Base-by-base conservation (phyloP, 2,329 filamentous ascomycete species). In the Exophiala xenobiotica region DNA sequence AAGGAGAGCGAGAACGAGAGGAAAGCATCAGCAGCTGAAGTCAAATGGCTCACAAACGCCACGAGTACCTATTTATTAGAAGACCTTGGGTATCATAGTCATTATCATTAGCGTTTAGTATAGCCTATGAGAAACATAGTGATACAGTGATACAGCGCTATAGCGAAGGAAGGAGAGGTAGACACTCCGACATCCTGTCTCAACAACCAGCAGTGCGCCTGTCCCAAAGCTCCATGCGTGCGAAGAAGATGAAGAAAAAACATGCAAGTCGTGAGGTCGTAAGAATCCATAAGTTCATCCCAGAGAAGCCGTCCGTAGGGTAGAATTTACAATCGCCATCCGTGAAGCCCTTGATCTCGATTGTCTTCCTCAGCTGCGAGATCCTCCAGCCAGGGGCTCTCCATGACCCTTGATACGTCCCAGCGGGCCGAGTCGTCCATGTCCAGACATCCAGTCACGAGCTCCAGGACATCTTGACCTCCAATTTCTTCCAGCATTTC, bases 361-460 rank as follows among this genome's bases (percentile, higher is more conserved):
- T 38, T 52, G 33, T 60, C 52, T 26, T 56, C 54, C 7, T 49
- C 35, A 20, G 24, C 35, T 12, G 52, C 52, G 7, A 53, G 46
- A 9, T 70, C 72, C 20, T 70, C 66, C 23, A 86, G 72, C 80
- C 82, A 86, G 11, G 68, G 61, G 58, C 76, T 78, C 18, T 72
- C 71, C 29, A 86, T 63, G 16, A 82, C 74, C 35, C 82, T 74
- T 27, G 72, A 70, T 44, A 86, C 76, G 26, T 74, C 78, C 78
- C 79, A 83, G 35, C 83, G 74, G 44, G 71, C 68, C 33, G 77
- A 69, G 24, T 74, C 65, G 46, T 84, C 74, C 70, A 79, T 75
- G 26, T 81, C 74, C 19, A 87, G 68, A 61, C 83, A 86, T 3
- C 81, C 79, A 37, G 72, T 69, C 12, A 86, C 70, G 19, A 86